Conservation (phyloP, 495 filamentous ascomycete genomes). For the Monascus purpureus region DNA sequence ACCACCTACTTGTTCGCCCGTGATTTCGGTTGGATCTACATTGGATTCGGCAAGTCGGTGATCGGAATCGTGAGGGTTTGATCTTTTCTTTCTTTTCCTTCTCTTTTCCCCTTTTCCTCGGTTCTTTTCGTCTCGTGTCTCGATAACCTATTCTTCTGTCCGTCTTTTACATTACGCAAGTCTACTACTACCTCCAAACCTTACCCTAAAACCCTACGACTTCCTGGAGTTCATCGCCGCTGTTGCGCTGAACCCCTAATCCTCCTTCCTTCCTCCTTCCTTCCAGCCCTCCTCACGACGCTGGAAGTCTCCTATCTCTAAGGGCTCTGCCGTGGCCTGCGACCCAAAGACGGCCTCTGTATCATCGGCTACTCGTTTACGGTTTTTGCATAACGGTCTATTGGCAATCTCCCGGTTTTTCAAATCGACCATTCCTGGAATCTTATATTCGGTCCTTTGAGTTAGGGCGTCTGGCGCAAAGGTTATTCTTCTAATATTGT, state of each 20-base stretch:
- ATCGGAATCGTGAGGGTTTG: conserved; percentile 2
- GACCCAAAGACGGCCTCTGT: conserved; percentile 30
- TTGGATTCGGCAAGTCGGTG: too few relatives aligned
- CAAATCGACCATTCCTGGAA: conserved; percentile 16
- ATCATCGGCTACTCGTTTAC: conserved; percentile 32
- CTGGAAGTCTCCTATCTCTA: conserved; percentile 22
- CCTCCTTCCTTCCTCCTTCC: too few relatives aligned
- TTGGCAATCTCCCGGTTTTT: conserved; percentile 23
- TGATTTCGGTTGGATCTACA: too few relatives aligned
- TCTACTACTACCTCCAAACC: too few relatives aligned
- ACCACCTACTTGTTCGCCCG: too few relatives aligned
- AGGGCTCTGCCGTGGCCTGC: conserved; percentile 37
- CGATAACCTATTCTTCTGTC: too few relatives aligned
- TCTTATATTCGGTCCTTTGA: conserved; percentile 7
- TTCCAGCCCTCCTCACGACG: conserved; percentile 7
- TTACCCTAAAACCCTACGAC: too few relatives aligned
- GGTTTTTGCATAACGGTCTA: conserved; percentile 34
- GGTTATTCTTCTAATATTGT: conserved; percentile 1
- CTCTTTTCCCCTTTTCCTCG: conserved; percentile 1
- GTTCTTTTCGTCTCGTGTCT: neutral
- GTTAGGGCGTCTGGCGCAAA: conserved; percentile 1
- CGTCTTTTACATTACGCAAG: too few relatives aligned
- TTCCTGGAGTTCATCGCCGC: too few relatives aligned
- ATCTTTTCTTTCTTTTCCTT: conserved; percentile 4
- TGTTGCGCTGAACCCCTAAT: too few relatives aligned